Base-by-base conservation (phyloP, 1,284 basidiomycete genomes). In the Crepidotus sp. region DNA sequence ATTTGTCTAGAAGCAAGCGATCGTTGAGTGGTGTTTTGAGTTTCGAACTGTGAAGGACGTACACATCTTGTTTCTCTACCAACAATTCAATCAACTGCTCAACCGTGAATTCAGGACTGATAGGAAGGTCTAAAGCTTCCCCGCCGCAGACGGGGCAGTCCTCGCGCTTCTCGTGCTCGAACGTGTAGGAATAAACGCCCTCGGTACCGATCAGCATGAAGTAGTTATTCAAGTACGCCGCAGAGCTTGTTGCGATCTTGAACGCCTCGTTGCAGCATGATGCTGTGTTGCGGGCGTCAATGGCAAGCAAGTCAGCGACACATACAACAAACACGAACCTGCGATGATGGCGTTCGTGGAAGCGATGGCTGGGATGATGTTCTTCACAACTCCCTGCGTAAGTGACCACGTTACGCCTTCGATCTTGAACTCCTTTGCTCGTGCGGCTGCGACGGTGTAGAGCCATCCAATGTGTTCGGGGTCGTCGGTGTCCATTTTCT, bases 231-330 rank as follows among this genome's bases (percentile, higher is more conserved):
- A 99, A 73, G 61, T 82, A 96, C 1, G 93, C 89, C 0, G 94
- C 95, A 19, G 88, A 86, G 49, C 82, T 89, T 0, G 96, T 98
- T 14, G 92, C 95, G 48, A 99, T 89, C 67, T 99, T 99, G 76
- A 98, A 93, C 7, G 96, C 96, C 66, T 99, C 96, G 55, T 97
- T 97, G 59, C 95, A 98, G 66, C 96, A 98, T 2, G 94, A 89
- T 11, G 95, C 94, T 93, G 33, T 26, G 33, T 18, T 11, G n/a
- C 11, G 1, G 18, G 19, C 32, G 38, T 13, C 15, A 24, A 29
- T 22, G n/a, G 9, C n/a, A n/a, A n/a, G n/a, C n/a, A n/a, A n/a
- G 21, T 37, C 3, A 21, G 18, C 10, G 21, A 3, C n/a, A 29
- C 9, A n/a, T 2, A 17, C 14, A 22, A 26, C 14, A 17, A n/a